Conservation (phyloP, 768 basidiomycete genomes). For the Boletus rubescentipes region DNA sequence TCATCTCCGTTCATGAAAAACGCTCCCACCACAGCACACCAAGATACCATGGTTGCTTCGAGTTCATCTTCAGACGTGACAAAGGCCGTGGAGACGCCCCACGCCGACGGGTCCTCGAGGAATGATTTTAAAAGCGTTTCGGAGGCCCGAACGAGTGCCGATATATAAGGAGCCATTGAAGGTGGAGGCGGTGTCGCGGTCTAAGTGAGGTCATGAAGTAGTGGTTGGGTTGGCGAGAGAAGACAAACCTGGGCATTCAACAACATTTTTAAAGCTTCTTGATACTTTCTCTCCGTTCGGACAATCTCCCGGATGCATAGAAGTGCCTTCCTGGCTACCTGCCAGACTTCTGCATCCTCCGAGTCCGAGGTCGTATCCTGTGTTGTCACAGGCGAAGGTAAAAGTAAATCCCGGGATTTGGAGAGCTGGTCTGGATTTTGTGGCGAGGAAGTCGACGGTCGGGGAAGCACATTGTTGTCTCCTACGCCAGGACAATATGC, state of each 20-base stretch:
- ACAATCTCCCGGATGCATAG: slow-evolving; percentile 49
- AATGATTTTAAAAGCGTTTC: slow-evolving; percentile 49
- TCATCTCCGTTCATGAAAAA: slow-evolving; percentile 38
- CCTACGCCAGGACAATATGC: background rate
- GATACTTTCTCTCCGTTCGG: slow-evolving; percentile 47
- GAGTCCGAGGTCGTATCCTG: slow-evolving; percentile 7
- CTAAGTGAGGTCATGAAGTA: slow-evolving; percentile 21
- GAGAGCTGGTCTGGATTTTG: background rate
- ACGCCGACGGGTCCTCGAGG: slow-evolving; percentile 61
- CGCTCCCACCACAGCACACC: slow-evolving; percentile 35
- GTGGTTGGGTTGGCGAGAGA: background rate
- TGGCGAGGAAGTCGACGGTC: background rate
- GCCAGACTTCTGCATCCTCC: slow-evolving; percentile 35
- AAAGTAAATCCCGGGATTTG: background rate
- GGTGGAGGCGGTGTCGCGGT: slow-evolving; percentile 46
- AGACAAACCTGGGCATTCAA: slow-evolving; percentile 35
- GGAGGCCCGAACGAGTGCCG: slow-evolving; percentile 50
- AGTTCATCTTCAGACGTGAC: slow-evolving; percentile 51
- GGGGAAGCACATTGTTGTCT: background rate
- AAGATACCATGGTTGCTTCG: slow-evolving; percentile 55
- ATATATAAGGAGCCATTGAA: slow-evolving; percentile 51
- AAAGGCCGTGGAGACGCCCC: slow-evolving; percentile 63
- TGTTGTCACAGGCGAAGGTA: background rate
- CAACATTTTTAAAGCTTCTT: slow-evolving; percentile 37
- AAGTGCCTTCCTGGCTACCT: slow-evolving; percentile 39